These are phyloP conservation scores for Helicocarpus griseus DNA, from an alignment of 2,329 filamentous ascomycete species.

Conservation along the genomic window DNA sequence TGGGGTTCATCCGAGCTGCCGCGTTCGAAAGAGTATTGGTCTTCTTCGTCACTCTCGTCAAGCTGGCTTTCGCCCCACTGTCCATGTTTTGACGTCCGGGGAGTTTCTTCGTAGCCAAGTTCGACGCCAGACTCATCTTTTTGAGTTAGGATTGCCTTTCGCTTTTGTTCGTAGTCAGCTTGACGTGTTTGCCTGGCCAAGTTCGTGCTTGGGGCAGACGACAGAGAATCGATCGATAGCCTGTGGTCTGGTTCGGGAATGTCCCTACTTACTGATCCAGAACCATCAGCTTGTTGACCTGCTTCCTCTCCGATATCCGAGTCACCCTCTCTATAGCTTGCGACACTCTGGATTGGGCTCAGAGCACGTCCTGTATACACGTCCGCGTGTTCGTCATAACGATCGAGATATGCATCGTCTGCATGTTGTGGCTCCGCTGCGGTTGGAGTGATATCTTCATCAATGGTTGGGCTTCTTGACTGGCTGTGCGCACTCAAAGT, in stretches of 20 bases:
- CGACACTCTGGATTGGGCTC: constrained; percentile 87
- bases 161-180: constrained; percentile 43
- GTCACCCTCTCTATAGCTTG: constrained; percentile 67
- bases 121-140: constrained; percentile 25
- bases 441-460: constrained; percentile 4
- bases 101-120: constrained; percentile 30
- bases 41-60: constrained; percentile 14
- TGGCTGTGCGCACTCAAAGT: neutral
- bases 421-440: neutral
- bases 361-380: constrained; percentile 57
- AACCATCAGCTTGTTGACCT: constrained; percentile 39
- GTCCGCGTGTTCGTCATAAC: constrained; percentile 32
- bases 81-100: constrained; percentile 14
- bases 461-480: neutral
- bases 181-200: constrained; percentile 46
- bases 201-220: constrained; percentile 49
- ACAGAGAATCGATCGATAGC: constrained; percentile 49
- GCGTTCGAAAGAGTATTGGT: constrained; percentile 8
- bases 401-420: neutral
- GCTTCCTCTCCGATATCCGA: constrained; percentile 54
- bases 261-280: constrained; percentile 50
- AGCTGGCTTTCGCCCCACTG: constrained; percentile 18
- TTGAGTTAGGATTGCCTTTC: constrained; percentile 40
- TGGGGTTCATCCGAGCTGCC: constrained; percentile 39
- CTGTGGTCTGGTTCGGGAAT: constrained; percentile 20